phyloP scores from a whole-genome alignment of 768 basidiomycete genomes.

The Boletus sensibilis region DNA sequence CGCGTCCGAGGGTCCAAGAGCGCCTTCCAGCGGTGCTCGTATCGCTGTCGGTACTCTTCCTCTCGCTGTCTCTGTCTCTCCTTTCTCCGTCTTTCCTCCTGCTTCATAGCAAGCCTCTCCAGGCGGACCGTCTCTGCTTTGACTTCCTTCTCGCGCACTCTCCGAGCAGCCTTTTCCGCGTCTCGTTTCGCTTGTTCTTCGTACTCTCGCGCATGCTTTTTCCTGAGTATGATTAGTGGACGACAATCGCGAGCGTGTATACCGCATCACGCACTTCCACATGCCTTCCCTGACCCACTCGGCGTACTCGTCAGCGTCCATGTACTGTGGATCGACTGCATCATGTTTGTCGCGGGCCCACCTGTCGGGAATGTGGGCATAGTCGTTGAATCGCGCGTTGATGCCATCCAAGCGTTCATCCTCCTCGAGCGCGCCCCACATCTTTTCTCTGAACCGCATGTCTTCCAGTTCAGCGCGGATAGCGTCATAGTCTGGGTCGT shows the following conservation, averaged over 20 bases:
- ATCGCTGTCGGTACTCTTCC: conserved; percentile 49
- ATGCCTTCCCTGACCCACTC: conserved; percentile 86
- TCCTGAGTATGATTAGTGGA: conserved; percentile 39
- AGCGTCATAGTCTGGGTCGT: conserved; percentile 43
- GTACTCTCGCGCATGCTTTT: conserved; percentile 65
- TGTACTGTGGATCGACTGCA: conserved; percentile 41
- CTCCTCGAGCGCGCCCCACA: conserved; percentile 70
- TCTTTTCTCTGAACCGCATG: conserved; percentile 64
- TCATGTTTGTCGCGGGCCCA: conserved; percentile 52
- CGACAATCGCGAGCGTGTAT: neutral
- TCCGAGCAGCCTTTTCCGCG: conserved; percentile 50
- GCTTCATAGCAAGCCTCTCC: conserved; percentile 52
- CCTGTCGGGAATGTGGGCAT: conserved; percentile 68
- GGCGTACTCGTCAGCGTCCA: conserved; percentile 87
- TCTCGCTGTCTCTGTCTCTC: conserved; percentile 45
- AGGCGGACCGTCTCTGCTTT: conserved; percentile 52
- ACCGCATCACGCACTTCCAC: conserved; percentile 58
- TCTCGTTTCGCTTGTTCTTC: conserved; percentile 59
- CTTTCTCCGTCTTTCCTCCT: conserved; percentile 47
- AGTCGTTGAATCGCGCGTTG: conserved; percentile 63
- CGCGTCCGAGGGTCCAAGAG: conserved; percentile 38
- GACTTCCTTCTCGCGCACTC: conserved; percentile 52
- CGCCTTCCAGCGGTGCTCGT: conserved; percentile 57
- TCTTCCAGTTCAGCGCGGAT: conserved; percentile 61
- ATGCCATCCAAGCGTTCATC: conserved; percentile 67